Base-by-base conservation (phyloP, 495 filamentous ascomycete genomes). In the Aspergillus hancockii region DNA sequence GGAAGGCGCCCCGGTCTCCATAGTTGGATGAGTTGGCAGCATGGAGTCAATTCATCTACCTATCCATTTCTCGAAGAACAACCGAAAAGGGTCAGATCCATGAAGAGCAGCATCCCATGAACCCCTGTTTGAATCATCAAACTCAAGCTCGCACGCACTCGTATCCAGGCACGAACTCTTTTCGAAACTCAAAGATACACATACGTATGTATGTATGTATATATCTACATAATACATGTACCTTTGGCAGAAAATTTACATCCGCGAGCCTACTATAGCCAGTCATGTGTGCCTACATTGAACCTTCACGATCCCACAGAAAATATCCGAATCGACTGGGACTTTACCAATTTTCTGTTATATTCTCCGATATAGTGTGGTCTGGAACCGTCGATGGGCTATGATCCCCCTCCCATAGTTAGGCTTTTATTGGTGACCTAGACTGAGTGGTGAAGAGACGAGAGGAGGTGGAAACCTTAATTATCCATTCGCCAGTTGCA, bases 321-420 rank as follows among this genome's bases (percentile, higher is more conserved):
- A 65, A 62, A 59, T 62, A 38, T 55, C 59, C 61, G 61, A 57
- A 25, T 31, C 45, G 19, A 7, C 49, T 52, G 30, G 63, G 23
- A 59, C 50, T 61, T 49, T 55, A 55, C 53, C 23, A 43, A 53
- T 59, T 54, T n/a, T 52, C 53, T 59, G 53, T 57, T 19, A 49
- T 67, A 63, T 63, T 67, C 52, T 67, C 64, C 64, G 64, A 57
- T 54, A 57, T 63, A 61, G 58, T 43, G 34, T 51, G 58, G 58
- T 61, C 55, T 63, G 47, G 58, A 56, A 58, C 45, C 46, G 19
- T 54, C 54, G 38, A 61, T 52, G 22, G 46, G 36, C 52, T 22
- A 34, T 40, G 55, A 58, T 55, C 46, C 40, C 30, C n/a, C n/a
- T n/a, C n/a, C 34, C 16, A 34, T 47, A 25, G 22, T 30, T 8